A percentile compares a stretch with the other conserved stretches of the same genome.
phyloP scores from a whole-genome alignment of 345 rosid species.

The Pelargonium nanum region DNA sequence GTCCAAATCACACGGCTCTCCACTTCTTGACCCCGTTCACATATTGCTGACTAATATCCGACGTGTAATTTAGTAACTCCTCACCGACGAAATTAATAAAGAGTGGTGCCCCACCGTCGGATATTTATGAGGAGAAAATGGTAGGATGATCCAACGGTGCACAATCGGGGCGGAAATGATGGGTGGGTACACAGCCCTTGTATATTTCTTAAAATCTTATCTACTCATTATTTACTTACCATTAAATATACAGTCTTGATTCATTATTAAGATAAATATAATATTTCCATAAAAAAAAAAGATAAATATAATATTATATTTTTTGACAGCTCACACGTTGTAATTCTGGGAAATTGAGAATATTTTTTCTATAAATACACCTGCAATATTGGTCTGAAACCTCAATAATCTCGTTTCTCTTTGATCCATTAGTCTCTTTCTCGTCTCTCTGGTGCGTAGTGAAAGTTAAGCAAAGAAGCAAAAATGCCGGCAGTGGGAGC shows the following conservation, averaged over 20 bases:
- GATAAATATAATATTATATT: background rate
- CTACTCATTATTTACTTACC: no score
- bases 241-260: no score
- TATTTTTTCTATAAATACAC: conserved; percentile 21
- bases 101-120: no score
- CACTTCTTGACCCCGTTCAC: no score
- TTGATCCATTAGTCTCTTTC: background rate
- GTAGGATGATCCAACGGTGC: conserved; percentile 11
- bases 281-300: background rate
- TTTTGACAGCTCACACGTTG: conserved; percentile 29
- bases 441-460: background rate
- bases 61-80: conserved; percentile 15
- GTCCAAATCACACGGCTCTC: no score
- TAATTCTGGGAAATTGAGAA: background rate
- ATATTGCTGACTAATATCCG: no score
- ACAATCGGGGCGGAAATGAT: no score
- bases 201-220: no score
- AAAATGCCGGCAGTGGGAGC: conserved; percentile 49
- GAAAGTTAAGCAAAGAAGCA: conserved; percentile 3
- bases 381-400: background rate
- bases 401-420: conserved; percentile 10
- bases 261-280: no score
- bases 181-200: no score
- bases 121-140: background rate
- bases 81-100: no score